A percentile compares a stretch with the other conserved stretches of the same genome.
phyloP scores from a whole-genome alignment of 768 basidiomycete species.

The Tulasnella sp. region DNA sequence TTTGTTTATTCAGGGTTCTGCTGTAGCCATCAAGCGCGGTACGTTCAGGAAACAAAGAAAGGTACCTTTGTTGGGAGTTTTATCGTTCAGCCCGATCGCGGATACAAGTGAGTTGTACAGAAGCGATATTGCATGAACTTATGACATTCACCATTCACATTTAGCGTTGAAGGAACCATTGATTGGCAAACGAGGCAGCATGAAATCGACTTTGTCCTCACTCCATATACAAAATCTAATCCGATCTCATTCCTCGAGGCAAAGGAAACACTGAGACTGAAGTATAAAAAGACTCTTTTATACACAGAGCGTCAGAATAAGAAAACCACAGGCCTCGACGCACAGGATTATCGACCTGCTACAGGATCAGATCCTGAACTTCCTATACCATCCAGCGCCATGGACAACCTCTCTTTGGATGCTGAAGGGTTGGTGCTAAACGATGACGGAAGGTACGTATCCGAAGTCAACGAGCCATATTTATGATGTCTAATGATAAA shows the following conservation, averaged over 20 bases:
- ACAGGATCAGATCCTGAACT: slow-evolving; percentile 32
- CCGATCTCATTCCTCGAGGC: slow-evolving; percentile 39
- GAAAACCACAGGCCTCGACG: slow-evolving; percentile 46
- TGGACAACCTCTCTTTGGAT: slow-evolving; percentile 41
- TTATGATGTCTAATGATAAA: neutral
- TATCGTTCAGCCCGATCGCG: slow-evolving; percentile 45
- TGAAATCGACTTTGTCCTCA: slow-evolving; percentile 42
- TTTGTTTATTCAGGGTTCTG: slow-evolving; percentile 26
- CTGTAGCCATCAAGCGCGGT: slow-evolving; percentile 41
- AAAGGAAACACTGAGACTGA: slow-evolving; percentile 38
- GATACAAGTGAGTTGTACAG: too few species aligned
- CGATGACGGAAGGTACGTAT: slow-evolving; percentile 46
- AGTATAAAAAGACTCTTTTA: slow-evolving; percentile 38
- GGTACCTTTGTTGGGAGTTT: slow-evolving; percentile 39
- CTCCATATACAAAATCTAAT: slow-evolving; percentile 38
- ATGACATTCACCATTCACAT: too few species aligned
- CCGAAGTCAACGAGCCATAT: too few species aligned
- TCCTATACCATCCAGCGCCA: slow-evolving; percentile 33
- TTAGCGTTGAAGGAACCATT: slow-evolving; percentile 31
- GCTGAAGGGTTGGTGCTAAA: slow-evolving; percentile 46
- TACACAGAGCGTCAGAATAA: slow-evolving; percentile 35
- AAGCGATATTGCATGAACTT: too few species aligned
- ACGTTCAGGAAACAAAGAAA: slow-evolving; percentile 30
- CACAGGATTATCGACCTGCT: slow-evolving; percentile 34
- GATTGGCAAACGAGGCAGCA: slow-evolving; percentile 57